Percentiles rank a stretch among this genome's conserved stretches.
These are phyloP conservation scores for Durio zibethinus DNA, from an alignment of 345 rosid species.

Conservation along the genomic window DNA sequence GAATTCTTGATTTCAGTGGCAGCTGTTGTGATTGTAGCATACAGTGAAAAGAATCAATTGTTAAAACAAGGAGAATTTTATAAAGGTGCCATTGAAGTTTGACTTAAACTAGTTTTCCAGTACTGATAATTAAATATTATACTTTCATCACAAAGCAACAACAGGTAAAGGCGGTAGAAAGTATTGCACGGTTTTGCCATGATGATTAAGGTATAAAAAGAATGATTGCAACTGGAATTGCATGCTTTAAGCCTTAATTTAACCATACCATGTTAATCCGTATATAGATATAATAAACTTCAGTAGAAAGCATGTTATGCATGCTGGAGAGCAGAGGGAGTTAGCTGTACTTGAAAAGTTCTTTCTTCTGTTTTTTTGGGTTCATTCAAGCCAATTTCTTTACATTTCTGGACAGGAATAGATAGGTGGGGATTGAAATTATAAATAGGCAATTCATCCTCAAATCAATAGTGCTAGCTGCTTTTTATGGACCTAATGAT, in stretches of 20 bases:
- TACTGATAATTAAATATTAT: not conserved
- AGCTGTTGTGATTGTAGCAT: not conserved
- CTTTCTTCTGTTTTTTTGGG: too few species aligned
- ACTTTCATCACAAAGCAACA: slow-evolving; percentile 1
- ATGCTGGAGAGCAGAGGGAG: too few species aligned
- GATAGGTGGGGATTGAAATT: too few species aligned
- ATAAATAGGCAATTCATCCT: too few species aligned
- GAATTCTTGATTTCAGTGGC: slow-evolving; percentile 19
- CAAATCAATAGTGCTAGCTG: too few species aligned
- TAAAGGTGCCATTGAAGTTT: not conserved
- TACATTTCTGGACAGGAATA: too few species aligned
- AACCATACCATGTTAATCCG: not conserved
- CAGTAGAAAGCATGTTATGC: too few species aligned
- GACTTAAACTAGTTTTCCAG: slow-evolving; percentile 8
- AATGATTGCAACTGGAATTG: not conserved
- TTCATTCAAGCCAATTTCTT: too few species aligned
- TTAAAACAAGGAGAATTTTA: not conserved
- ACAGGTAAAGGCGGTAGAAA: not conserved
- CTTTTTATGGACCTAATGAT: too few species aligned
- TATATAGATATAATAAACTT: too few species aligned
- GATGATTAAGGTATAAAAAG: not conserved
- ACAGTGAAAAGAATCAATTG: not conserved
- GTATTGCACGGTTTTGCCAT: not conserved
- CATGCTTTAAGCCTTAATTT: not conserved
- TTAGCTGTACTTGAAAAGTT: too few species aligned